Base-by-base conservation (phyloP, 768 basidiomycete genomes). In the Phlegmacium glaucopus region DNA sequence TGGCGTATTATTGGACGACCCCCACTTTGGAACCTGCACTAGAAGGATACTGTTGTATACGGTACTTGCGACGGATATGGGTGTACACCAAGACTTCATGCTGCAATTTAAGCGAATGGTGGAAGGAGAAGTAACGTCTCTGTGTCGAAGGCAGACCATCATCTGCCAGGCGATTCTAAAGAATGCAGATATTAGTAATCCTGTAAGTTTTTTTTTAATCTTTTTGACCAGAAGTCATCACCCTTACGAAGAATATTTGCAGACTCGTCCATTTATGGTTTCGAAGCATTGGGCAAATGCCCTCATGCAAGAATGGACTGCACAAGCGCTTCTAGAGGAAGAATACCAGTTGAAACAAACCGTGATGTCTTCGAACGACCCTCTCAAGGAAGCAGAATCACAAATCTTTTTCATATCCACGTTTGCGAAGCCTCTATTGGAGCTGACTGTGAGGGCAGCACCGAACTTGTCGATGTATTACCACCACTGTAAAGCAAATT, bases 131-230 rank as follows among this genome's bases (percentile, higher is more conserved):
- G 38, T 66, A 16, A 61, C 57, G 13, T 60, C 74, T 9, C 57
- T 78, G 37, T 68, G 69, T 43, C 61, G 68, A 54, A 77, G 83
- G 45, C 76, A 87, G 55, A 72, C 88, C 18, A 66, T 95, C 44
- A 65, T 93, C 17, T 95, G 91, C 61, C 93, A 97, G 59, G 88
- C 89, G 3, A 70, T 99, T 43, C 83, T 99, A 64, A 98, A 99
- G 67, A 96, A 94, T 60, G 94, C 95, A 13, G 96, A 99, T 69
- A 98, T 99, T 60, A 94, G 91, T 63, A 99, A 99, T 64, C 95
- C 96, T 12, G 94, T 96, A 63, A 54, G 94, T 36, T 39, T 45
- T 42, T 28, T 13, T 28, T 49, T n/a, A 11, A 30, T 42, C 39
- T n/a, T 41, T 32, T 27, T 30, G 35, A 41, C 43, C 29, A 29